phyloP scores from a whole-genome alignment of 2,329 filamentous ascomycete genomes.

The Botrytis hyacinthi region DNA sequence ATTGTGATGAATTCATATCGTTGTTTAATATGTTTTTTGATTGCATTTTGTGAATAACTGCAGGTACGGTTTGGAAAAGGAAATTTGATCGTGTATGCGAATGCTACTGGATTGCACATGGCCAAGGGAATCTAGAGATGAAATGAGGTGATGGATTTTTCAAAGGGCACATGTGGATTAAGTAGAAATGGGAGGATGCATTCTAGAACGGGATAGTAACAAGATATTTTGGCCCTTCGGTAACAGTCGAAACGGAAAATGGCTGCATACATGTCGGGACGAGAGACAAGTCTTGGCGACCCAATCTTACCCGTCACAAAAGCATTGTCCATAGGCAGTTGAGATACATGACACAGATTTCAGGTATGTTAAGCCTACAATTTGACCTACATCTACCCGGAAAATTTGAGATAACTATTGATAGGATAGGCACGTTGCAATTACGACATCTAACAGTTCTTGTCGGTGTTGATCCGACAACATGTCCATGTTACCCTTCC shows the following conservation, averaged over 20 bases:
- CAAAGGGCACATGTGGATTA: neutral
- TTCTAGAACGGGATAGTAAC: neutral
- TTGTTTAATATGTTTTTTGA: slow-evolving; percentile 20
- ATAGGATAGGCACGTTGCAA: neutral
- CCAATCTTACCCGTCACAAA: neutral
- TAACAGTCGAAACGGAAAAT: neutral
- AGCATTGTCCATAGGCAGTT: neutral
- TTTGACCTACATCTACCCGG: neutral
- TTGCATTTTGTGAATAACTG: slow-evolving; percentile 14
- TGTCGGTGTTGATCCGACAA: neutral
- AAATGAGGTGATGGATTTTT: neutral
- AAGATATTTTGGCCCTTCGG: neutral
- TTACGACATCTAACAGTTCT: neutral
- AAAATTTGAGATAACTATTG: too few species aligned
- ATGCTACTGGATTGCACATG: neutral
- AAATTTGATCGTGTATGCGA: slow-evolving; percentile 13
- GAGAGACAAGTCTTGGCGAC: neutral
- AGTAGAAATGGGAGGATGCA: neutral
- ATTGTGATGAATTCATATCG: neutral
- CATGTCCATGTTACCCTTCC: neutral
- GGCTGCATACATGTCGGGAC: slow-evolving; percentile 10
- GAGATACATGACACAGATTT: neutral
- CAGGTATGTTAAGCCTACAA: neutral
- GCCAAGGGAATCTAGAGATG: neutral
- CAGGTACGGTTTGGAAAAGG: slow-evolving; percentile 15